Evolutionary conservation across 768 basidiomycete species (phyloP).

Genomic region (Gymnopilus dilepis): DNA sequence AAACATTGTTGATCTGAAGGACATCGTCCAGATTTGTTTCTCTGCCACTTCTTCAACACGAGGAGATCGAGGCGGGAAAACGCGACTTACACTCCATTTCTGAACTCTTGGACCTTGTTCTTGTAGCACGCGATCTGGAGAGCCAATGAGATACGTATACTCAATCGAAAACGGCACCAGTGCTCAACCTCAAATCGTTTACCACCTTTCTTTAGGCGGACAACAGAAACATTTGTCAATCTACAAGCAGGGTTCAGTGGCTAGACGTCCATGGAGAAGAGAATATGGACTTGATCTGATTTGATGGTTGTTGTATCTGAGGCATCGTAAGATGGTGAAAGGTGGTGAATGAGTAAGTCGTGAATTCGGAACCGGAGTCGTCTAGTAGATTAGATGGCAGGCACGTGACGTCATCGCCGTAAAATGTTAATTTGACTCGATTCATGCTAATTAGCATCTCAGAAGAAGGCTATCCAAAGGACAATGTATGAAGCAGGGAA

Average conservation of each 20-base stretch:
- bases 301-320: slow-evolving; percentile 82
- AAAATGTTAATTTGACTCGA: too few relatives aligned
- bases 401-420: slow-evolving; percentile 29
- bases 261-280: neutral
- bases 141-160: slow-evolving; percentile 8
- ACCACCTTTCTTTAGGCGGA: slow-evolving; percentile 94
- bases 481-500: too few relatives aligned
- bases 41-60: slow-evolving; percentile 39
- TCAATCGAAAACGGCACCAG: neutral
- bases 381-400: slow-evolving; percentile 7
- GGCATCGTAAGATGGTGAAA: slow-evolving; percentile 39
- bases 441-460: too few relatives aligned
- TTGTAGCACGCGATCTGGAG: slow-evolving; percentile 94
- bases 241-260: slow-evolving; percentile 45
- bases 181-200: slow-evolving; percentile 89
- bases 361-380: slow-evolving; percentile 10
- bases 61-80: neutral
- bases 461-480: too few relatives aligned
- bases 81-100: slow-evolving; percentile 80
- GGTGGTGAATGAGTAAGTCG: neutral
- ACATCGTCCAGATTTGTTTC: slow-evolving; percentile 96
- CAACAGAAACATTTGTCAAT: slow-evolving; percentile 96
- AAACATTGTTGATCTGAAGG: slow-evolving; percentile 95
- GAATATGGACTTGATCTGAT: slow-evolving; percentile 76
- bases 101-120: slow-evolving; percentile 98